These are phyloP conservation scores for Heracleum sosnowskyi DNA, from an alignment of 129 eudicot genomes.

Conservation along the genomic window DNA sequence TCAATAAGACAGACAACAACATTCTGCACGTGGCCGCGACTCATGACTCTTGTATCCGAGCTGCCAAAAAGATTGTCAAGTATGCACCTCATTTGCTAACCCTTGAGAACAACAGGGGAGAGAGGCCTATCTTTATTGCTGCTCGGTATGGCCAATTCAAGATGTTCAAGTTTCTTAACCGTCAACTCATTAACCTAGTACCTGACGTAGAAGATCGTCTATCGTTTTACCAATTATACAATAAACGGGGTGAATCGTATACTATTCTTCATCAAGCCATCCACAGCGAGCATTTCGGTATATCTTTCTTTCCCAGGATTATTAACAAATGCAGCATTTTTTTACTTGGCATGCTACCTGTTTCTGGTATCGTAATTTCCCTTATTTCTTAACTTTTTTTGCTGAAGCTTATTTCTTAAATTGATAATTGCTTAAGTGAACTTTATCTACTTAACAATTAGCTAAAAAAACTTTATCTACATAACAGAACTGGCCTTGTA, in stretches of 20 bases:
- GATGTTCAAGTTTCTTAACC: slow-evolving; percentile 17
- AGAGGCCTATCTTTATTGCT: slow-evolving; percentile 28
- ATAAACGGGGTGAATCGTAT: not conserved
- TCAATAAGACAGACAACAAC: no score
- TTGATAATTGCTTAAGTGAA: not conserved
- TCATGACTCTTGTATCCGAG: slow-evolving; percentile 10
- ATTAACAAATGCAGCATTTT: not conserved
- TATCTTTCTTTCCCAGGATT: not conserved
- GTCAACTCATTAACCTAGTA: not conserved
- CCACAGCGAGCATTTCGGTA: slow-evolving; percentile 24
- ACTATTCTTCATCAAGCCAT: slow-evolving; percentile 29
- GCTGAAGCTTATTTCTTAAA: not conserved
- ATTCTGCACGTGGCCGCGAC: slow-evolving; percentile 38
- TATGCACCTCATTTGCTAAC: slow-evolving; percentile 15
- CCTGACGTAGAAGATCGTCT: not conserved
- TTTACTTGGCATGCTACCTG: not conserved
- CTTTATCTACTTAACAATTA: no score
- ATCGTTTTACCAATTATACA: not conserved
- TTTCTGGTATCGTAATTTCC: not conserved
- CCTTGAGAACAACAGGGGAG: slow-evolving; percentile 18
- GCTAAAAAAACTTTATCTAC: not conserved
- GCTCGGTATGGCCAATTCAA: slow-evolving; percentile 30
- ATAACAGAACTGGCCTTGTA: slow-evolving; percentile 23
- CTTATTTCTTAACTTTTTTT: not conserved
- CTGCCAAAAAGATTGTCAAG: slow-evolving; percentile 17